Base-by-base conservation (phyloP, 1,284 basidiomycete genomes). In the Schizopora paradoxa region DNA sequence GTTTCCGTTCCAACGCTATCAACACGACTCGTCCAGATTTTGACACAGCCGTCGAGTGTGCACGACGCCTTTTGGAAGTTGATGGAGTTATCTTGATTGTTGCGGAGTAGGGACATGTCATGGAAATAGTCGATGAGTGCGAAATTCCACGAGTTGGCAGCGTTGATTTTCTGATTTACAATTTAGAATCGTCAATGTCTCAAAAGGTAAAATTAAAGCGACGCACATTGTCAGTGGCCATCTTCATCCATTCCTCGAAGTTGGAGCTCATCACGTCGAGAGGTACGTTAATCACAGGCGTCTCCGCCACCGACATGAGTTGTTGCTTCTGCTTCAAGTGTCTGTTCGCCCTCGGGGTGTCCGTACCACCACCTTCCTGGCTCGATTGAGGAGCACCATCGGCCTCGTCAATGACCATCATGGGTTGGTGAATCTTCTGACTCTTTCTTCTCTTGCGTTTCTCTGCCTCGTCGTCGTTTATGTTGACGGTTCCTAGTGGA, bases 241-340 rank as follows among this genome's bases (percentile, higher is more conserved):
- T 87, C 73, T 98, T 99, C 95, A 99, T 99, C 95, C 96, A 99
- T 63, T 99, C 93, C 63, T 99, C 95, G 61, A 86, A 94, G 58
- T 93, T 94, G 29, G 81, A 86, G 65, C 74, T 88, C 79, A 90
- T 88, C 25, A 91, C 79, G 56, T 92, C 88, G 54, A 84, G 65
- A 0, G 80, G 72, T 11, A 83, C 76, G 27, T 81, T 74, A 25
- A 81, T 75, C 11, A 66, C 66, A 1, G 76, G 73, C 2, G 77
- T 74, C 47, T 79, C 74, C 11, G 76, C 70, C 2, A 78, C 76
- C 16, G 80, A 72, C 46, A 79, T 76, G 6, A 86, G 71, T 46
- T 76, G 79, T 48, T 78, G 77, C 52, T 81, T 82, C 60, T 77
- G 74, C 53, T 73, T 76, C 16, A 68, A 65, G 4, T 64, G 62